Conservation (phyloP, 805 yeast genomes). For the Lipomyces chichibuensis region DNA sequence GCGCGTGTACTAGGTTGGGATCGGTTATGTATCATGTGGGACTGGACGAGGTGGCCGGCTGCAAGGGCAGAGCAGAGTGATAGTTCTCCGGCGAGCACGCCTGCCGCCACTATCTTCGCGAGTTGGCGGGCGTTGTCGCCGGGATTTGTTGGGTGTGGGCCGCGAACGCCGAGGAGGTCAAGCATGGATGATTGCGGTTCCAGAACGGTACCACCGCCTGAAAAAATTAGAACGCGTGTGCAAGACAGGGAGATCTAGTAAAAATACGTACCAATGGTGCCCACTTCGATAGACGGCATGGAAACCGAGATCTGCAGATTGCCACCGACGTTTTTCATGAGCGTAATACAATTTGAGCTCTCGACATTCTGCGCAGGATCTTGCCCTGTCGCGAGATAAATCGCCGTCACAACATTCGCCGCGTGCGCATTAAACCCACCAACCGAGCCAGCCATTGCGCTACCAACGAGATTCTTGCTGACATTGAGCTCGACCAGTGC, state of each 20-base stretch:
- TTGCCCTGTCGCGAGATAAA: slow-evolving; percentile 93
- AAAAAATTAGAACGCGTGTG: not conserved
- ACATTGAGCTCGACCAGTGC: slow-evolving; percentile 89
- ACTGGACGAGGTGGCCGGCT: slow-evolving; percentile 96
- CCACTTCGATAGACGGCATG: slow-evolving; percentile 98
- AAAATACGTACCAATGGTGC: slow-evolving; percentile 68
- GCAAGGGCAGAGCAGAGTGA: slow-evolving; percentile 95
- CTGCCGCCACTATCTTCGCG: slow-evolving; percentile 89
- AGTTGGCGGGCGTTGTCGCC: slow-evolving; percentile 94
- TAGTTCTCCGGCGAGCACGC: slow-evolving; percentile 94
- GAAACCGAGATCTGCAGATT: slow-evolving; percentile 92
- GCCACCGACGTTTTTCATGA: slow-evolving; percentile 81
- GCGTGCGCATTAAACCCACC: slow-evolving; percentile 99
- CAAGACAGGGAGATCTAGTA: not conserved
- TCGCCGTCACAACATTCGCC: slow-evolving; percentile 93
- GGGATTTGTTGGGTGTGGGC: slow-evolving; percentile 91
- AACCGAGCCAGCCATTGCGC: slow-evolving; percentile 97
- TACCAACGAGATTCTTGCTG: slow-evolving; percentile 88
- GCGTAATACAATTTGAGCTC: slow-evolving; percentile 94
- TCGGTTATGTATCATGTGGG: slow-evolving; percentile 96
- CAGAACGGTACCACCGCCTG: slow-evolving; percentile 91
- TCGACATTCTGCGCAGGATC: slow-evolving; percentile 98
- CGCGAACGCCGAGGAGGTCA: slow-evolving; percentile 90
- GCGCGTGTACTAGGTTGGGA: slow-evolving; percentile 39
- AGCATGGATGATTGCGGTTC: slow-evolving; percentile 98